Percentiles rank a stretch among this genome's conserved stretches.
phyloP scores from a whole-genome alignment of 805 yeast species.

The Kluyveromyces wickerhamii region DNA sequence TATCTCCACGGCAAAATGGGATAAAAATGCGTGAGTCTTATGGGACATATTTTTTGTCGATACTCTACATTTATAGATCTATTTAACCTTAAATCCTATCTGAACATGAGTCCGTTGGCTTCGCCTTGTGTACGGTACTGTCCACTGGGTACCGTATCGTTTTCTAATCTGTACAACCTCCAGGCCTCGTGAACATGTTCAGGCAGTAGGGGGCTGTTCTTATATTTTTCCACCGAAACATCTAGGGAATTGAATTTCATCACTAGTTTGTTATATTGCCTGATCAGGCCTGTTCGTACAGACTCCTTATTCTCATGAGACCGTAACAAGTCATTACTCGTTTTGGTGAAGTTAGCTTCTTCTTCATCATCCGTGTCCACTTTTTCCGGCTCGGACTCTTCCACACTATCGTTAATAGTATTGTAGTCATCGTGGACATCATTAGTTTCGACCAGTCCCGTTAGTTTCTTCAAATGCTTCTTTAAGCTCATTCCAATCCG shows the following conservation, averaged over 20 bases:
- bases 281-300: conserved; percentile 22
- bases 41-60: not conserved
- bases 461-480: conserved; percentile 32
- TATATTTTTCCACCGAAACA: conserved; percentile 30
- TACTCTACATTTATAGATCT: not conserved
- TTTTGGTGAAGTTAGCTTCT: conserved; percentile 14
- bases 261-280: conserved; percentile 25
- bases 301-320: conserved; percentile 21
- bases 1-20: conserved; percentile 14
- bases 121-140: conserved; percentile 69
- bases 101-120: conserved; percentile 61
- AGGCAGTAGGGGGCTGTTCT: conserved; percentile 59
- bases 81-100: conserved; percentile 30
- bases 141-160: conserved; percentile 50
- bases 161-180: conserved; percentile 64
- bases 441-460: conserved; percentile 23
- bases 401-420: conserved; percentile 13
- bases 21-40: not conserved
- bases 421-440: conserved; percentile 26
- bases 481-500: conserved; percentile 27
- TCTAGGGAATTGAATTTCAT: conserved; percentile 24
- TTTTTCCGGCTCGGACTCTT: conserved; percentile 24
- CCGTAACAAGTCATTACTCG: conserved; percentile 20
- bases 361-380: conserved; percentile 26
- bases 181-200: conserved; percentile 86